Conservation (phyloP, 352 stramenopile genomes). For the Globisporangium emineosum region DNA sequence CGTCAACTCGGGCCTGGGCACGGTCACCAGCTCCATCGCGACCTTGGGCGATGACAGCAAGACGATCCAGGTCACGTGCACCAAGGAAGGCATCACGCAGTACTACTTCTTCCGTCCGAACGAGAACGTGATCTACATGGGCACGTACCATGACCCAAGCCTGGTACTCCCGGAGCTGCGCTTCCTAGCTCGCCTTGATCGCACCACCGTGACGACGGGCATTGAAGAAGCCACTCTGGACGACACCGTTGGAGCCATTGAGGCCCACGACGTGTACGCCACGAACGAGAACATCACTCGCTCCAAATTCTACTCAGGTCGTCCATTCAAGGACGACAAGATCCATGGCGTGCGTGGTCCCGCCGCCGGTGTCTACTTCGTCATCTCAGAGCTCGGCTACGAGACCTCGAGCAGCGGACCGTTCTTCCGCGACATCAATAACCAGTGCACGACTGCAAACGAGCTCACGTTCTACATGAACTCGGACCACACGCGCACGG, state of each 20-base stretch:
- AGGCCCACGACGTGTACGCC: slow-evolving; percentile 36
- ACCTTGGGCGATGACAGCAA: too few species aligned
- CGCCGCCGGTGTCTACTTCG: slow-evolving; percentile 42
- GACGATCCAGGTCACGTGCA: slow-evolving; percentile 43
- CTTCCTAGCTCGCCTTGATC: slow-evolving; percentile 42
- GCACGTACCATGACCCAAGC: slow-evolving; percentile 38
- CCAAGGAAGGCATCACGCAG: slow-evolving; percentile 34
- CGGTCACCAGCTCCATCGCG: too few species aligned
- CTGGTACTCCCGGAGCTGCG: slow-evolving; percentile 36
- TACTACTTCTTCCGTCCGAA: slow-evolving; percentile 52
- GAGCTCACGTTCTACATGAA: slow-evolving; percentile 63
- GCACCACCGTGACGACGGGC: slow-evolving; percentile 32
- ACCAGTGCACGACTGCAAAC: slow-evolving; percentile 43
- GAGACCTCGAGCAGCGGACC: slow-evolving; percentile 41
- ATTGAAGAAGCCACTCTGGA: slow-evolving; percentile 36
- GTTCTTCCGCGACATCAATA: slow-evolving; percentile 62
- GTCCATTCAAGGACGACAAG: slow-evolving; percentile 37
- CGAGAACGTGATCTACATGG: slow-evolving; percentile 58
- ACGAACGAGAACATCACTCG: slow-evolving; percentile 28
- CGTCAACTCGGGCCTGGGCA: too few species aligned
- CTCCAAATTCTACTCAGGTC: slow-evolving; percentile 45
- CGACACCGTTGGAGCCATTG: slow-evolving; percentile 30
- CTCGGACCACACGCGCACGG: slow-evolving; percentile 53
- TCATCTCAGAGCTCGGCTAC: slow-evolving; percentile 43
- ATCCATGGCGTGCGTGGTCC: slow-evolving; percentile 38